Percentiles rank a stretch among this genome's conserved stretches.
Evolutionary conservation across 441 rosid genomes (phyloP).

Genomic region (Flueggea neowawraea): DNA sequence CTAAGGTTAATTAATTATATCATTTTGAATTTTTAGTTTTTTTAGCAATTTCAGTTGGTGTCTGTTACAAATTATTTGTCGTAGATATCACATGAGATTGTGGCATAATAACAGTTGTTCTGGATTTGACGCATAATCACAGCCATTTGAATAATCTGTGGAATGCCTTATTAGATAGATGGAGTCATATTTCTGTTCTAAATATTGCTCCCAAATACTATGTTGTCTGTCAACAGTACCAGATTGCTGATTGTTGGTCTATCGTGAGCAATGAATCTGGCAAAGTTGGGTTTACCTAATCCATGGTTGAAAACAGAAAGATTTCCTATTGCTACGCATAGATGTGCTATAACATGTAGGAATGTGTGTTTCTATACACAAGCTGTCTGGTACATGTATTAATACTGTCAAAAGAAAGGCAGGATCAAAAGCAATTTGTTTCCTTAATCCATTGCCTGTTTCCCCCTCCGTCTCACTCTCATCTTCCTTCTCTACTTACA

Average conservation of each 20-base stretch:
- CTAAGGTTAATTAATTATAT: conserved; percentile 58
- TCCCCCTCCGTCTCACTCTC: neutral
- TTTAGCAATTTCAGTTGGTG: conserved; percentile 2
- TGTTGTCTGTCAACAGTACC: too few relatives aligned
- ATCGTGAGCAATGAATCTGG: too few relatives aligned
- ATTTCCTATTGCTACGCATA: too few relatives aligned
- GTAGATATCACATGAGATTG: neutral
- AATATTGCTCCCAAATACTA: too few relatives aligned
- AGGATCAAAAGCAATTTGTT: neutral
- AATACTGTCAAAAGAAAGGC: neutral
- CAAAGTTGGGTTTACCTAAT: too few relatives aligned
- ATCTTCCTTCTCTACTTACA: neutral
- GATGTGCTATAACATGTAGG: too few relatives aligned
- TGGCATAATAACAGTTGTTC: neutral
- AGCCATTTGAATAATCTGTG: too few relatives aligned
- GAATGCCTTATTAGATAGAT: too few relatives aligned
- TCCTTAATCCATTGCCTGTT: neutral
- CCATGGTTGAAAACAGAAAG: too few relatives aligned
- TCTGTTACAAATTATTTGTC: conserved; percentile 3
- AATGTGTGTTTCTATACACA: too few relatives aligned
- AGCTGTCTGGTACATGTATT: neutral
- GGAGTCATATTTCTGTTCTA: too few relatives aligned
- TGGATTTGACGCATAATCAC: neutral
- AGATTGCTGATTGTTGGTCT: too few relatives aligned
- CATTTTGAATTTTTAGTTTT: conserved; percentile 1